Percentiles rank a stretch among this genome's conserved stretches.
phyloP scores from a whole-genome alignment of 2,329 filamentous ascomycete species.

The Penicillium sp. region DNA sequence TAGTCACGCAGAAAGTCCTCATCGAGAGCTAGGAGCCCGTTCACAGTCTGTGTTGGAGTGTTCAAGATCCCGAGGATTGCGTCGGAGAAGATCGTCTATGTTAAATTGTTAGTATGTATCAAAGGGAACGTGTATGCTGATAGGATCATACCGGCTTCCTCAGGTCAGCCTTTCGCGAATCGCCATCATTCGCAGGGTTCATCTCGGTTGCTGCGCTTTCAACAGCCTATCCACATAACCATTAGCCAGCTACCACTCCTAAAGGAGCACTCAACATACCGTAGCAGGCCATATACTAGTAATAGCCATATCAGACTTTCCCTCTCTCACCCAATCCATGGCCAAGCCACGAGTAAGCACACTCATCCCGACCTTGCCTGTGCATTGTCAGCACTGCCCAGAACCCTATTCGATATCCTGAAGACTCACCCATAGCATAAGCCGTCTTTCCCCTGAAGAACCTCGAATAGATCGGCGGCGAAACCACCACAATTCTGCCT shows the following conservation, averaged over 20 bases:
- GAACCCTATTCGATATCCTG: no score
- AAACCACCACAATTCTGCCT: constrained; percentile 66
- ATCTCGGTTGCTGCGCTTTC: no score
- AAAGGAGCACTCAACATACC: constrained; percentile 50
- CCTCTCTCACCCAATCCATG: constrained; percentile 68
- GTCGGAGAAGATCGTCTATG: constrained; percentile 62
- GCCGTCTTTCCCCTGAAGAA: constrained; percentile 81
- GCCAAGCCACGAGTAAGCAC: constrained; percentile 73
- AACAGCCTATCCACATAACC: no score
- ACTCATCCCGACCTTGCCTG: constrained; percentile 71
- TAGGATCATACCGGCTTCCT: constrained; percentile 45
- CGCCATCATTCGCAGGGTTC: no score
- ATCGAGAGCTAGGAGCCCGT: constrained; percentile 64
- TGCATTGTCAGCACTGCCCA: no score
- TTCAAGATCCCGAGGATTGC: constrained; percentile 64
- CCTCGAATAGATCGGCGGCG: constrained; percentile 73
- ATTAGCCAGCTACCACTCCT: no score
- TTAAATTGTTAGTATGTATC: constrained; percentile 11
- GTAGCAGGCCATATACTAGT: constrained; percentile 74
- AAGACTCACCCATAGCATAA: constrained; percentile 55
- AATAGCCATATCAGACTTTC: constrained; percentile 62
- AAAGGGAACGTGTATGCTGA: no score
- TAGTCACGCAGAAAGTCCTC: constrained; percentile 70
- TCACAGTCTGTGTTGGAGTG: constrained; percentile 54
- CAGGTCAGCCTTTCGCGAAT: no score